Percentiles rank a stretch among this genome's conserved stretches.
Conservation (phyloP, 2,329 filamentous ascomycete species). For the Fusarium nematophilum region DNA sequence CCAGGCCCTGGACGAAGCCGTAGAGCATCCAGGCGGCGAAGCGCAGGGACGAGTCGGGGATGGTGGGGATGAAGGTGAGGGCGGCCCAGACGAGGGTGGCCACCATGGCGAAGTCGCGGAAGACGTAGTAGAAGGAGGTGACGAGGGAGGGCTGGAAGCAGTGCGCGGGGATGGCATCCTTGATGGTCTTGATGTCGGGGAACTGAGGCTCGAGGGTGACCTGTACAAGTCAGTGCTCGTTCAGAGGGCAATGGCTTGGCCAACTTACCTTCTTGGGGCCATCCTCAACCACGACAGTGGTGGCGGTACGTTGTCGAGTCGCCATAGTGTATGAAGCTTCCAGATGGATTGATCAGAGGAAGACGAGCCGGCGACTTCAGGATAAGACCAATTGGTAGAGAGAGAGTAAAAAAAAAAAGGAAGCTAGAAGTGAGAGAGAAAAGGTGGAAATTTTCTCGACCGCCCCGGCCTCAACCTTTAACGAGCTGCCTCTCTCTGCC, state of each 20-base stretch:
- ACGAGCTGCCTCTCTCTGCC: no score
- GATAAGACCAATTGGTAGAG: background rate
- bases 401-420: background rate
- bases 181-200: constrained; percentile 47
- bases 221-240: constrained; percentile 10
- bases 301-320: constrained; percentile 41
- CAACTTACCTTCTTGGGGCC: constrained; percentile 28
- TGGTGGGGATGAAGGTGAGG: constrained; percentile 63
- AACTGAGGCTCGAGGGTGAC: constrained; percentile 38
- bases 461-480: background rate
- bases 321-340: constrained; percentile 32
- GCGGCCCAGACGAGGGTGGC: constrained; percentile 61
- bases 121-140: constrained; percentile 66
- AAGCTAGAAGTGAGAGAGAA: constrained; percentile 4
- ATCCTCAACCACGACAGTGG: constrained; percentile 36
- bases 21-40: constrained; percentile 67
- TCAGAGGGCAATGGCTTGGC: background rate
- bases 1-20: constrained; percentile 71
- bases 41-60: constrained; percentile 58
- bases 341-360: background rate
- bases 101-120: constrained; percentile 65
- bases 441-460: background rate
- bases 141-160: constrained; percentile 68
- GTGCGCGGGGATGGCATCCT: constrained; percentile 66
- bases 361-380: constrained; percentile 4